These are phyloP conservation scores for Psidium guajava DNA, from an alignment of 345 rosid genomes.

Conservation along the genomic window DNA sequence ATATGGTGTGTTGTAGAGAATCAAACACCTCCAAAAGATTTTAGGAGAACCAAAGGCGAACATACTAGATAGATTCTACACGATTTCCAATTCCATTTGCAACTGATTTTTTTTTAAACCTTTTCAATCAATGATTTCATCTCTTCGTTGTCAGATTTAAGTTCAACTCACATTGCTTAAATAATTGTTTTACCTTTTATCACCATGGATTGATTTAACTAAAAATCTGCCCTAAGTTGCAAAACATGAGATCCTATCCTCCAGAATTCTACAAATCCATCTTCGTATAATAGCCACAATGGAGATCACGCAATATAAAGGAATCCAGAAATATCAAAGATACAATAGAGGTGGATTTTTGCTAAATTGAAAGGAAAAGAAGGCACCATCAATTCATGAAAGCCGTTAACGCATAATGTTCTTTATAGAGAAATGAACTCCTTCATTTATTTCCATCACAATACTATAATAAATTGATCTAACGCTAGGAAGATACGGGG, in stretches of 20 bases:
- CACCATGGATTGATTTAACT: not conserved
- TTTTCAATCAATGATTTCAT: not conserved
- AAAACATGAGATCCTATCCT: not conserved
- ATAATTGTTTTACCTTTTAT: not conserved
- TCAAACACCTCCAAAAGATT: not conserved
- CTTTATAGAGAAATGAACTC: not conserved
- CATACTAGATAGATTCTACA: not conserved
- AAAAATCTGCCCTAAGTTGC: not conserved
- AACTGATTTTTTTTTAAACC: not conserved
- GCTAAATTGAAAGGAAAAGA: not conserved
- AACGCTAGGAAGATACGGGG: not conserved
- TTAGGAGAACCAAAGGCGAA: not conserved
- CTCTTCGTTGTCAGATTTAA: not conserved
- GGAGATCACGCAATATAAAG: not conserved
- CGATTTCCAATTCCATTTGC: not conserved
- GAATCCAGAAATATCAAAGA: not conserved
- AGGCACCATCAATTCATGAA: not conserved
- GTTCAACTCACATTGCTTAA: not conserved
- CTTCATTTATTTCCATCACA: not conserved
- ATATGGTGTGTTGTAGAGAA: not conserved
- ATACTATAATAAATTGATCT: not conserved
- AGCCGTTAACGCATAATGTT: not conserved
- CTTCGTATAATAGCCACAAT: not conserved
- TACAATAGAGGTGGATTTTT: not conserved
- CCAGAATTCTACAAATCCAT: not conserved